Base-by-base conservation (phyloP, 1,284 basidiomycete species). In the Sporisorium iseilematis-ciliati region DNA sequence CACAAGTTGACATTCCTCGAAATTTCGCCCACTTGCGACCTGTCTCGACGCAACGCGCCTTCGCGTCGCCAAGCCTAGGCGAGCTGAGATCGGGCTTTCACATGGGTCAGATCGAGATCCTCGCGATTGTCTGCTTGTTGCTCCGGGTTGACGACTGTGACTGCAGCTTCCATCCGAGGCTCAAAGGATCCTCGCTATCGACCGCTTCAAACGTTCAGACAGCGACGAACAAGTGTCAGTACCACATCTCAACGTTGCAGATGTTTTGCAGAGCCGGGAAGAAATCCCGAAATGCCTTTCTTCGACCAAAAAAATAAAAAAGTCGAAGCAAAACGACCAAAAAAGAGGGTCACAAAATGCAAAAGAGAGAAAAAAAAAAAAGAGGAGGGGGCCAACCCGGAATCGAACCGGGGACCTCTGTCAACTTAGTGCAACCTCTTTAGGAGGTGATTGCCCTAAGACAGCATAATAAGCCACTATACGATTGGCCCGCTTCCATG, bases 401-500 rank as follows among this genome's bases (percentile, higher is more conserved):
- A 74, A 74, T 74, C 71, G 71, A 74, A 74, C 71, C 71, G 71
- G 71, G 71, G 71, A 74, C 71, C 71, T 74, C 71, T 74, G 71
- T 68, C 71, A 74, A 74, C 71, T 65, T 68, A 74, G 71, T 50
- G 42, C 46, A 45, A 14, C 35, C 35, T 38, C 60, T 10, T 29
- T 20, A 41, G 49, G 43, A 42, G n/a, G 38, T 18, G 42, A 52
- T 53, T 18, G 53, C 73, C 73, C 73, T 75, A 75, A 75, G 73
- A 75, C 73, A 75, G 73, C 68, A 75, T 75, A 75, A 75, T 75
- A 75, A 75, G 73, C 73, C 63, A 71, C 67, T 74, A 77, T 69
- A 68, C 70, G 66, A 68, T 74, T 74, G 65, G 71, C 67, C 75
- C 65, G n/a, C 55, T 57, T 18, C n/a, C 8, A 38, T 42, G 38